Evolutionary conservation across 305 asterid genomes (phyloP), one percentile per base, ranked within the genome.

Genomic region (Coffea humblotiana): DNA sequence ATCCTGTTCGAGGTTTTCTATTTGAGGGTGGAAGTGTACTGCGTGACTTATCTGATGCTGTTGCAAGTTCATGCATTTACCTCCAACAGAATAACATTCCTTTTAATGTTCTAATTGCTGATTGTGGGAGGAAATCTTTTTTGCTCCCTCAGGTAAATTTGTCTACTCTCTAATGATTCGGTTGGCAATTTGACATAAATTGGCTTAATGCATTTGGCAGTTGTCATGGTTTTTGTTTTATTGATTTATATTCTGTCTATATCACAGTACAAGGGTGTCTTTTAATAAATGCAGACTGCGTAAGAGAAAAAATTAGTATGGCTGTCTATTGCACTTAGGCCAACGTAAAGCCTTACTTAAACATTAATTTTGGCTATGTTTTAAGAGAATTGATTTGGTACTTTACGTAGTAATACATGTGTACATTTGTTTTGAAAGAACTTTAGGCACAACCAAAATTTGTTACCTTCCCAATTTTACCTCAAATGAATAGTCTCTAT

Each of bases 121-220:
- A 86, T 78, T 85, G 90, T 78, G 92, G 95, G 79, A 84, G 82
- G 84, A 89, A 90, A 86, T 75, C 88, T 10, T 90, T 87, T 85
- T 69, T 92, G 74, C 84, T 90, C 47, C 95, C 94, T 64, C 95
- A 90, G 95, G 97, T 92, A 84, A 35, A 81, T 65, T 77, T 25
- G 66, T 27, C 15, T n/a, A 43, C 56, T 45, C 61, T 45, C 29
- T 11, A 23, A 32, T 23, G 12, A 2, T 69, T 69, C 21, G 14
- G 32, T 8, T 23, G 23, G 11, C 5, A 10, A 8, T 27, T 64
- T 60, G 6, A 19, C 6, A 4, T 21, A 60, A 21, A 8, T 18
- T 60, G 29, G 25, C 6, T 23, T 60, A 23, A 60, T 21, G 29
- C 23, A 21, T 25, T 27, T n/a, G 27, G 6, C 6, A 9, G 27